Evolutionary conservation across 75 land plant species (phyloP).

Genomic region (Sequoiadendron giganteum): DNA sequence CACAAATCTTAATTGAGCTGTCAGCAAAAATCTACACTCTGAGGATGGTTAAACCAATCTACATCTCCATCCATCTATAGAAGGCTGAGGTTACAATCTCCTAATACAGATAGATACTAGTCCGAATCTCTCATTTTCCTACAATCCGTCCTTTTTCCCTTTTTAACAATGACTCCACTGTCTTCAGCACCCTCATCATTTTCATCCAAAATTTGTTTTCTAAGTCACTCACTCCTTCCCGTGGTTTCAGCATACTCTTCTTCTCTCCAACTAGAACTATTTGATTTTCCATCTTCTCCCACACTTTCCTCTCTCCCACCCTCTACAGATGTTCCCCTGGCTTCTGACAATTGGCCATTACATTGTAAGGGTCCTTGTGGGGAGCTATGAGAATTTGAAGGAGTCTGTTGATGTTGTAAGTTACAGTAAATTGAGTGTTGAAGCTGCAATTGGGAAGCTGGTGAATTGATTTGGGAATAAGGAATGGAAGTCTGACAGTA

Average conservation of each 20-base stretch:
- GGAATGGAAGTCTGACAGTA: conserved; percentile 23
- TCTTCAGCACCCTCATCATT: no score
- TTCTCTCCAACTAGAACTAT: conserved; percentile 21
- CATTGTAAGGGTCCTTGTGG: conserved; percentile 11
- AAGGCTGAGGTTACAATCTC: no score
- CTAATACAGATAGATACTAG: no score
- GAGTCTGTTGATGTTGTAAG: conserved; percentile 1
- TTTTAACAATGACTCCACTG: no score
- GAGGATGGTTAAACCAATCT: no score
- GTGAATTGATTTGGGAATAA: conserved; percentile 15
- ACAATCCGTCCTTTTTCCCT: no score
- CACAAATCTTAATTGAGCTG: no score
- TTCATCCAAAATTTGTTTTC: no score
- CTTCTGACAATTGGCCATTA: conserved; percentile 6
- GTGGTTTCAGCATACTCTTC: not conserved
- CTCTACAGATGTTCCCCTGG: conserved; percentile 14
- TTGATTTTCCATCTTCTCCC: conserved; percentile 22
- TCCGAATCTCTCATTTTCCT: no score
- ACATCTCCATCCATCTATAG: no score
- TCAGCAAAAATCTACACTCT: no score
- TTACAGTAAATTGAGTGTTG: conserved; percentile 6
- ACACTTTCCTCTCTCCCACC: conserved; percentile 16
- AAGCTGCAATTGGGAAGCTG: conserved; percentile 10
- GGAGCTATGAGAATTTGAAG: conserved; percentile 20
- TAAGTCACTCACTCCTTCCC: not conserved